Base-by-base conservation (phyloP, 1,284 basidiomycete species). In the Heterobasidion occidentale region DNA sequence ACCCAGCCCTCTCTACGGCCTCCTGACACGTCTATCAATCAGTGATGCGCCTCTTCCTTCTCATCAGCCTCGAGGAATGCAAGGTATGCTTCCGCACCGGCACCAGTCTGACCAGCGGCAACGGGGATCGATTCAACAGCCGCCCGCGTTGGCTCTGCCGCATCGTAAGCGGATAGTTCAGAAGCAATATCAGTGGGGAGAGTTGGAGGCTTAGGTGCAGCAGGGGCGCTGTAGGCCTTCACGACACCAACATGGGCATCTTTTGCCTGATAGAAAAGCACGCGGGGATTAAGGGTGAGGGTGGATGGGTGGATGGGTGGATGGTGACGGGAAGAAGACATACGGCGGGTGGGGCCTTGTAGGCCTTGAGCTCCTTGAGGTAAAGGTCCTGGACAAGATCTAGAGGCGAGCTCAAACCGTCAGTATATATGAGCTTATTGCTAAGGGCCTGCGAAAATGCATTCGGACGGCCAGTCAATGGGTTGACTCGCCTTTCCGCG, bases 301-400 rank as follows among this genome's bases (percentile, higher is more conserved):
- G 34, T 34, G 42, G 36, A 19, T 38, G 58, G 53, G 51, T 34
- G 27, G 27, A 17, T 20, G 20, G 7, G 42, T 33, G 44, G 47
- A 44, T 48, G 36, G 53, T 54, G 9, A 48, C 36, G 46, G n/a
- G 36, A 38, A 47, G 27, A 38, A 47, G 33, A 77, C 79, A 63
- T 62, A 89, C 87, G 34, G 64, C 66, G 8, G 78, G 71, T 33
- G 79, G 71, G 46, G 81, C 71, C 79, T 94, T 96, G 86, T 95
- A 98, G 17, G 82, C 72, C 77, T 92, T 96, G 69, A 98, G 81
- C 77, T 96, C 90, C 68, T 81, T 86, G 64, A 98, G 67, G 76
- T 98, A 98, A 57, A 96, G 71, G 64, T 97, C 93, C 81, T 96
- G 92, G 58, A 98, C 80, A 66, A 96, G 77, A 77, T 97, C 94